Percentiles rank a stretch among this genome's conserved stretches.
These are phyloP conservation scores for Fomitopsis pinicola DNA, from an alignment of 1,284 basidiomycete species.

Conservation along the genomic window DNA sequence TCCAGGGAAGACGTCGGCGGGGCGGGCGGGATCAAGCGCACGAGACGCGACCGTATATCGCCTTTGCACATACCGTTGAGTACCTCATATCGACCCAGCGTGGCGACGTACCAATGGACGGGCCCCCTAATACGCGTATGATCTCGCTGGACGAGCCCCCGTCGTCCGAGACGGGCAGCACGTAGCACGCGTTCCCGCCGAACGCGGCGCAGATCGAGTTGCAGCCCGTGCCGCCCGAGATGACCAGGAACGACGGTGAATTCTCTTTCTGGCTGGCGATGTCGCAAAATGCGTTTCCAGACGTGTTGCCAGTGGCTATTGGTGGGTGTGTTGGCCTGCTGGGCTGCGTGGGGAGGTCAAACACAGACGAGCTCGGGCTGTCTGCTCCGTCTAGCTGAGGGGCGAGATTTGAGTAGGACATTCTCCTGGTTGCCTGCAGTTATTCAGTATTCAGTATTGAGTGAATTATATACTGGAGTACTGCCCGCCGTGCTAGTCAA, in stretches of 20 bases:
- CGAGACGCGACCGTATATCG: conserved; percentile 78
- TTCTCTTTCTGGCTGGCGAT: neutral
- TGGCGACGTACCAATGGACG: conserved; percentile 60
- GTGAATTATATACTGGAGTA: neutral
- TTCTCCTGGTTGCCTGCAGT: conserved; percentile 1
- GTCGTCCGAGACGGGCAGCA: conserved; percentile 83
- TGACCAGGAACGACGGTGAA: conserved; percentile 50
- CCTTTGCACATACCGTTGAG: conserved; percentile 35
- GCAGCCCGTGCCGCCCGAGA: conserved; percentile 82
- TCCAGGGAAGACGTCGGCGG: conserved; percentile 55
- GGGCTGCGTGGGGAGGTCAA: conserved; percentile 58
- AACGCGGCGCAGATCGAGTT: conserved; percentile 79
- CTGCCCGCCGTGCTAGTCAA: too few species aligned
- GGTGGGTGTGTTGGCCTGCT: conserved; percentile 3
- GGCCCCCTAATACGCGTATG: conserved; percentile 78
- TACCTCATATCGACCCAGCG: neutral
- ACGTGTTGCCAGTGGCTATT: neutral
- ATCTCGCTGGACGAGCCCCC: conserved; percentile 85
- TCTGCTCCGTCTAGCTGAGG: conserved; percentile 26
- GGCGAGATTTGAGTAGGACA: conserved; percentile 16
- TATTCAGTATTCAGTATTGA: neutral
- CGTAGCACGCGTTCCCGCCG: conserved; percentile 57
- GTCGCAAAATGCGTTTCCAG: conserved; percentile 3
- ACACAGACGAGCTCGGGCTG: conserved; percentile 66
- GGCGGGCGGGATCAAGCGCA: conserved; percentile 73